Conservation (phyloP, 2,329 filamentous ascomycete species). For the Neofusicoccum parvum region DNA sequence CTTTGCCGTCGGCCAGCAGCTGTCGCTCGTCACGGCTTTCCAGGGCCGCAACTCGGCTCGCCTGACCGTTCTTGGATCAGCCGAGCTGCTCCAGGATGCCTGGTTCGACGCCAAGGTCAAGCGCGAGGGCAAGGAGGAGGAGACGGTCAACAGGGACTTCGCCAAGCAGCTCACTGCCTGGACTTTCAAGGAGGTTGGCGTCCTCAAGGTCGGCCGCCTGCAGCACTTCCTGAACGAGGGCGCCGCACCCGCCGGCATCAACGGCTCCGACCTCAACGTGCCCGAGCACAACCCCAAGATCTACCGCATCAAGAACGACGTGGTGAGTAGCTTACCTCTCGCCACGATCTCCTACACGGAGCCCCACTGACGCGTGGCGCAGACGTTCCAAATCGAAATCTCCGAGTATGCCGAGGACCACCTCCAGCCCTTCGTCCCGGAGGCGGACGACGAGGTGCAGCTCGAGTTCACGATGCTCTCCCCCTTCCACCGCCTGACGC, state of each 20-base stretch:
- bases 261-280: constrained; percentile 39
- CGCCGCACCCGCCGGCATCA: constrained; percentile 36
- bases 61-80: constrained; percentile 80
- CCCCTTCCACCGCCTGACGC: constrained; percentile 86
- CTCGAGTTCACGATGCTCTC: constrained; percentile 99
- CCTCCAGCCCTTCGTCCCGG: constrained; percentile 73
- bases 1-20: constrained; percentile 81
- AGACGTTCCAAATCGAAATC: constrained; percentile 86
- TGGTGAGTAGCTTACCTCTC: constrained; percentile 67
- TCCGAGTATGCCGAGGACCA: constrained; percentile 80
- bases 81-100: constrained; percentile 82
- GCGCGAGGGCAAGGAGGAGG: constrained; percentile 57
- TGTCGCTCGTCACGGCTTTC: constrained; percentile 80
- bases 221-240: constrained; percentile 70
- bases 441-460: constrained; percentile 74
- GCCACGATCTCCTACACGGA: background rate
- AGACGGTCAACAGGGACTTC: constrained; percentile 81
- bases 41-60: constrained; percentile 94
- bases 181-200: constrained; percentile 93
- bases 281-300: constrained; percentile 73
- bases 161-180: constrained; percentile 84
- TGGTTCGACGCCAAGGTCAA: constrained; percentile 85
- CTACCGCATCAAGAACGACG: constrained; percentile 95
- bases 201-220: constrained; percentile 80
- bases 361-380: constrained; percentile 30